Percentiles rank a stretch among this genome's conserved stretches.
These are phyloP conservation scores for Phoenix roebelenii DNA, from an alignment of 176 grass and related monocot species.

Conservation along the genomic window DNA sequence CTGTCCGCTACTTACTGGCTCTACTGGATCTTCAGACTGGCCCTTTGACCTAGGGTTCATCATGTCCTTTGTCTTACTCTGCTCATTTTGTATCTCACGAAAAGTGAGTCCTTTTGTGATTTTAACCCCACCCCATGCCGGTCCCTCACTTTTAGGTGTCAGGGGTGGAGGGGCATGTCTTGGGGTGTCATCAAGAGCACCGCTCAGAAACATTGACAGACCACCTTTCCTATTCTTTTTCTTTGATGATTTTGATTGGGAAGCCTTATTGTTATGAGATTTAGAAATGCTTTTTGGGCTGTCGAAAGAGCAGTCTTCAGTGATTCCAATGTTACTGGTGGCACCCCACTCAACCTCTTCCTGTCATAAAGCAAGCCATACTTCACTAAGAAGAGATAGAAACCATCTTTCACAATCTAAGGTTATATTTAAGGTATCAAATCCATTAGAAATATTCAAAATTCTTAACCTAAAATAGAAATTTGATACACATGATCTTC, in stretches of 20 bases:
- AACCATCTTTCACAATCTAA: constrained; percentile 3
- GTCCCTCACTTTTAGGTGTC: constrained; percentile 65
- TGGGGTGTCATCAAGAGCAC: constrained; percentile 86
- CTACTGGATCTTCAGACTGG: constrained; percentile 25
- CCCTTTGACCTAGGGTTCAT: constrained; percentile 29
- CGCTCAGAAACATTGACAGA: constrained; percentile 80
- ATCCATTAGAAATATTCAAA: background rate
- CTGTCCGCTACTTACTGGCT: constrained; percentile 30
- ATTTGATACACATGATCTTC: no score
- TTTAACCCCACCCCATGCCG: constrained; percentile 88
- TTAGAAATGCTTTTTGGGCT: constrained; percentile 29
- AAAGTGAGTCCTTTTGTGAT: constrained; percentile 56
- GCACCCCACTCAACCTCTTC: constrained; percentile 17
- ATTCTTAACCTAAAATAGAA: no score
- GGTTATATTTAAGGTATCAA: constrained; percentile 7
- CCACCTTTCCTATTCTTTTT: constrained; percentile 97
- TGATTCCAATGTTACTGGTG: constrained; percentile 29
- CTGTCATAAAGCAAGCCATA: constrained; percentile 31
- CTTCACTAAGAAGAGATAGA: constrained; percentile 18
- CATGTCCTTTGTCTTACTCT: constrained; percentile 49
- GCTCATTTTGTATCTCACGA: constrained; percentile 88
- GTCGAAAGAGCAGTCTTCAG: constrained; percentile 29
- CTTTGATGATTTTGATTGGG: constrained; percentile 40
- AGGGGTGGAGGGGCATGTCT: constrained; percentile 37
- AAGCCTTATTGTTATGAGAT: constrained; percentile 37